phyloP scores from a whole-genome alignment of 495 filamentous ascomycete species.

The Aspergillus conjunctus region DNA sequence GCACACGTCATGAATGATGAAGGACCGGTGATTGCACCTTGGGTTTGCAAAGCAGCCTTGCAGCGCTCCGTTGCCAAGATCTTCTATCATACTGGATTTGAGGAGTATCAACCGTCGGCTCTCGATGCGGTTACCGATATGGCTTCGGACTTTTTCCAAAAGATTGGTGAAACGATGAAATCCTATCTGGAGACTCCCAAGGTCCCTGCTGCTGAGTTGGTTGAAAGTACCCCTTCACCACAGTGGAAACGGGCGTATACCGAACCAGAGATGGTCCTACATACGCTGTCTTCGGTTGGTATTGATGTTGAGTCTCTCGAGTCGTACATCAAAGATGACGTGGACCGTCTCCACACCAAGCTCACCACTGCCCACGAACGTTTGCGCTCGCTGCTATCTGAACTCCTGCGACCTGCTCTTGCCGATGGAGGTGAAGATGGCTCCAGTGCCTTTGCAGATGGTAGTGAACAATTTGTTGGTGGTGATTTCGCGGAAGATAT shows the following conservation, averaged over 20 bases:
- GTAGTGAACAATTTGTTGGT: constrained; percentile 94
- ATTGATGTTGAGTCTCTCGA: constrained; percentile 81
- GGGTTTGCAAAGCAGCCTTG: constrained; percentile 76
- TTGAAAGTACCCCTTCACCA: constrained; percentile 29
- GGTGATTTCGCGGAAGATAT: constrained; percentile 98
- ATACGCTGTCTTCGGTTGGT: constrained; percentile 80
- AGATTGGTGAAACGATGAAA: constrained; percentile 75
- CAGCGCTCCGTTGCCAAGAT: constrained; percentile 91
- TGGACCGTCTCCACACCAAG: constrained; percentile 85
- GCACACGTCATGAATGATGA: constrained; percentile 84
- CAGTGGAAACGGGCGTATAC: constrained; percentile 69
- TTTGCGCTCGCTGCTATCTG: constrained; percentile 85
- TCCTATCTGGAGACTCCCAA: constrained; percentile 82
- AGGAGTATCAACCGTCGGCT: constrained; percentile 94
- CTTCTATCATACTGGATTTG: constrained; percentile 95
- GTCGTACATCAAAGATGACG: constrained; percentile 87
- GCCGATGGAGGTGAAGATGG: constrained; percentile 80
- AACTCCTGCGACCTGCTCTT: constrained; percentile 88
- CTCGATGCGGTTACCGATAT: constrained; percentile 89
- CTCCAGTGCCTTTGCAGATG: constrained; percentile 87
- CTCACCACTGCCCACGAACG: constrained; percentile 85
- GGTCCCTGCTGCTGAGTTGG: constrained; percentile 49
- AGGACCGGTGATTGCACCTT: constrained; percentile 80
- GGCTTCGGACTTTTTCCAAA: constrained; percentile 84
- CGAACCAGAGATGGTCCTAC: constrained; percentile 81